These are phyloP conservation scores for Solanum aculeatissimum DNA, from an alignment of 305 asterid genomes.

Conservation along the genomic window DNA sequence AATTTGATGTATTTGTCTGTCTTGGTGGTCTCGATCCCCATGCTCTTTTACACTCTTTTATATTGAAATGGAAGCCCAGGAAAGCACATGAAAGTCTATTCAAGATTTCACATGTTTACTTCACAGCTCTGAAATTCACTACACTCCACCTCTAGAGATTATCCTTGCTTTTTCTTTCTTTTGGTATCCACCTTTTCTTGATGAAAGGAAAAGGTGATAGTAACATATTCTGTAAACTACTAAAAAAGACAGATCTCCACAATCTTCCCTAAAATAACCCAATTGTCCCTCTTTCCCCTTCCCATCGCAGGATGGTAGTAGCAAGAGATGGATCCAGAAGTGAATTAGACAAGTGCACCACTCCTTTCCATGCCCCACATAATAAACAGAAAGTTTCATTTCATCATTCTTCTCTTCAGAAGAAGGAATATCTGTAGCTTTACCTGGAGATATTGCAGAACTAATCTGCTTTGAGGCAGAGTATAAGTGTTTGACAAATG, in stretches of 20 bases:
- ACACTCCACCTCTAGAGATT: neutral
- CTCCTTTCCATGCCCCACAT: neutral
- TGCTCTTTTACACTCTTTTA: neutral
- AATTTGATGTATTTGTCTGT: neutral
- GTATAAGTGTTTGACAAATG: conserved; percentile 64
- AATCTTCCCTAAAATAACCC: neutral
- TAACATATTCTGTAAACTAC: neutral
- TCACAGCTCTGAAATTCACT: neutral
- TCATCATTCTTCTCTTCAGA: neutral
- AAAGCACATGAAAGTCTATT: neutral
- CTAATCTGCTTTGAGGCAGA: conserved; percentile 96
- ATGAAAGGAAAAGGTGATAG: neutral
- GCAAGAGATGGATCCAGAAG: neutral
- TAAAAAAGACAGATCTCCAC: neutral
- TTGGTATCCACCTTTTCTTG: neutral
- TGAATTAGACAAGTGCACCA: neutral
- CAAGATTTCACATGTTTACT: neutral
- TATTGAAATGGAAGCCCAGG: neutral
- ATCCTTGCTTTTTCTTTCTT: neutral
- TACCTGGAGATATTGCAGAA: conserved; percentile 90
- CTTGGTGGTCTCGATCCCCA: neutral
- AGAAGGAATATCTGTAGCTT: neutral
- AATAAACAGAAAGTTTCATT: neutral
- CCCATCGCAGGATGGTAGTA: neutral
- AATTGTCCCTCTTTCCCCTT: neutral